Conservation (phyloP, 495 filamentous ascomycete genomes). For the Penicillium paxilli region DNA sequence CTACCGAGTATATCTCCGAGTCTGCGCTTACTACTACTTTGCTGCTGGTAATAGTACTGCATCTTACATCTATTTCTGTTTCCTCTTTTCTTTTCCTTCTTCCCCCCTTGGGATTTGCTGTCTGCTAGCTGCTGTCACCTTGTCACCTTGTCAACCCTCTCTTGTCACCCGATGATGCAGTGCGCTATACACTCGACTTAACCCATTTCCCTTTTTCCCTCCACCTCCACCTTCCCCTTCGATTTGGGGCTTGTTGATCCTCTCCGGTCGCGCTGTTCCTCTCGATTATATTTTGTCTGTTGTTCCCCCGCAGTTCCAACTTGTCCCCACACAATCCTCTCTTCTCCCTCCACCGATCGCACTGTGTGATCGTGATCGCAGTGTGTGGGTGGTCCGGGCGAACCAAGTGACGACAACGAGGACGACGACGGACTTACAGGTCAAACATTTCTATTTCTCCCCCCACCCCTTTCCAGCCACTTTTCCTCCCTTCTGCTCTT, state of each 20-base stretch:
- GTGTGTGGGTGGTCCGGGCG: background rate
- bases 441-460: slow-evolving; percentile 9
- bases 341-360: background rate
- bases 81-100: slow-evolving; percentile 11
- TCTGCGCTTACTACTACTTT: too few relatives aligned
- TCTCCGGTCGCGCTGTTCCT: slow-evolving; percentile 17
- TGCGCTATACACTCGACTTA: slow-evolving; percentile 15
- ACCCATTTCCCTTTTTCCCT: slow-evolving; percentile 7
- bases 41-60: too few relatives aligned
- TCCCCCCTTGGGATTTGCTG: background rate
- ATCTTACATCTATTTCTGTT: too few relatives aligned
- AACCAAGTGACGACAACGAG: slow-evolving; percentile 17
- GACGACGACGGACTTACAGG: slow-evolving; percentile 8
- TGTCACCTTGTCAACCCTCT: background rate
- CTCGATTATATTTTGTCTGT: slow-evolving; percentile 14
- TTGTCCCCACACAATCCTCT: background rate
- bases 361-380: background rate
- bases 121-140: background rate
- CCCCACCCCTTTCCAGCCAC: background rate
- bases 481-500: background rate
- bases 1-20: too few relatives aligned
- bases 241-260: background rate
- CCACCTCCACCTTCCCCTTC: slow-evolving; percentile 18
- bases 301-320: background rate
- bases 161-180: slow-evolving; percentile 30